Evolutionary conservation across 495 filamentous ascomycete genomes (phyloP).

Genomic region (Penicillium flavigenum): DNA sequence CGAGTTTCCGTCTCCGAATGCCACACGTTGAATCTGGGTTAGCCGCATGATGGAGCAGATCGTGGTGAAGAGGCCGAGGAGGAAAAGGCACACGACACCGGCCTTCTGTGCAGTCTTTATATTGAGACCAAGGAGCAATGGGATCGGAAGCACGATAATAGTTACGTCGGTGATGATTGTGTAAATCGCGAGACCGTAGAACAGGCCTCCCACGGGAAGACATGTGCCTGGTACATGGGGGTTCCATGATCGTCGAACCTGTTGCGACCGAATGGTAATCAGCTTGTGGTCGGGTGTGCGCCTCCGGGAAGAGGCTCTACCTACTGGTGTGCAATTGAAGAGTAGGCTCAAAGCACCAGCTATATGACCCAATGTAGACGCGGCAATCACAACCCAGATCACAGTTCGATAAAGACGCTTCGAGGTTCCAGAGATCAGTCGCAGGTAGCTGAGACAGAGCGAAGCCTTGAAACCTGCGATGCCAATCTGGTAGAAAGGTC

Average conservation of each 20-base stretch:
- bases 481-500: constrained; percentile 59
- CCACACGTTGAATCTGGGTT: constrained; percentile 53
- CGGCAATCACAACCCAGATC: constrained; percentile 47
- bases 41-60: constrained; percentile 56
- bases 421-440: constrained; percentile 49
- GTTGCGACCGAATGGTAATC: neutral
- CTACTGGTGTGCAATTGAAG: constrained; percentile 54
- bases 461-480: constrained; percentile 61
- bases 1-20: constrained; percentile 53
- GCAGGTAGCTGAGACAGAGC: constrained; percentile 56
- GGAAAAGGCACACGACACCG: constrained; percentile 54
- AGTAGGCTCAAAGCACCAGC: constrained; percentile 51
- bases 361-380: constrained; percentile 48
- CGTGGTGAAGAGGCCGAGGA: constrained; percentile 59
- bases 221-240: constrained; percentile 40
- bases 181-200: constrained; percentile 53
- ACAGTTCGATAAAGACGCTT: constrained; percentile 47
- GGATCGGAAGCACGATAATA: constrained; percentile 55
- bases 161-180: constrained; percentile 54
- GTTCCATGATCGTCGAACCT: constrained; percentile 52
- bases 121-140: constrained; percentile 51
- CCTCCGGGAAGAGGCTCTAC: neutral
- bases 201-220: constrained; percentile 50
- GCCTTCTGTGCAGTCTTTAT: constrained; percentile 52
- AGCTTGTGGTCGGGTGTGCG: neutral